These are phyloP conservation scores for Blastocystis sp. DNA, from an alignment of 352 stramenopile genomes.

Conservation along the genomic window DNA sequence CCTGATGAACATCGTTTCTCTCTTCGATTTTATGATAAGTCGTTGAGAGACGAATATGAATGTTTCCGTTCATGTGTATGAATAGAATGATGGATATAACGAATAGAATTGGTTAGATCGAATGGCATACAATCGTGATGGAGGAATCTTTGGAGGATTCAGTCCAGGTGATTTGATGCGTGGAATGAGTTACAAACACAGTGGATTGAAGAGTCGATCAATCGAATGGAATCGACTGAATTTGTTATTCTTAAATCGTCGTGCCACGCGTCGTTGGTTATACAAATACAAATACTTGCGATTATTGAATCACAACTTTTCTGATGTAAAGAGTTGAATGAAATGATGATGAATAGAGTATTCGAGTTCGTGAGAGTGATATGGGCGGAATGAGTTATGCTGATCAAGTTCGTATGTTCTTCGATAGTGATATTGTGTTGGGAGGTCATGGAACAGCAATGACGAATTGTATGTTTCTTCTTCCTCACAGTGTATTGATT, in stretches of 20 bases:
- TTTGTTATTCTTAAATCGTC: constrained; percentile 6
- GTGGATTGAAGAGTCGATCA: no score
- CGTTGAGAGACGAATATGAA: background rate
- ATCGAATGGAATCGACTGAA: no score
- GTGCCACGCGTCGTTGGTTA: no score
- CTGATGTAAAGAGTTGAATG: no score
- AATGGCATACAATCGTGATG: background rate
- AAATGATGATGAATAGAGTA: no score
- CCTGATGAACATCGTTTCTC: background rate
- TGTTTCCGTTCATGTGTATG: background rate
- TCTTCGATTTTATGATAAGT: background rate
- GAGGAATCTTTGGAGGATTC: background rate
- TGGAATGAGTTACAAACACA: background rate
- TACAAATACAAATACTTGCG: no score
- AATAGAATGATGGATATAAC: background rate
- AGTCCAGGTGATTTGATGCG: background rate
- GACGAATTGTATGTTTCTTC: constrained; percentile 4
- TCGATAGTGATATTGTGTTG: background rate
- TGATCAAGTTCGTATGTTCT: background rate
- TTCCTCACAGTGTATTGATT: constrained; percentile 23
- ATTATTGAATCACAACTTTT: no score
- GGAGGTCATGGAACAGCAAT: background rate
- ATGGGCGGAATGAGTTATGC: background rate
- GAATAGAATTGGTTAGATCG: background rate
- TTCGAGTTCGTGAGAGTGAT: no score